phyloP scores from a whole-genome alignment of 129 eudicot species.

The Flaveria sonorensis region DNA sequence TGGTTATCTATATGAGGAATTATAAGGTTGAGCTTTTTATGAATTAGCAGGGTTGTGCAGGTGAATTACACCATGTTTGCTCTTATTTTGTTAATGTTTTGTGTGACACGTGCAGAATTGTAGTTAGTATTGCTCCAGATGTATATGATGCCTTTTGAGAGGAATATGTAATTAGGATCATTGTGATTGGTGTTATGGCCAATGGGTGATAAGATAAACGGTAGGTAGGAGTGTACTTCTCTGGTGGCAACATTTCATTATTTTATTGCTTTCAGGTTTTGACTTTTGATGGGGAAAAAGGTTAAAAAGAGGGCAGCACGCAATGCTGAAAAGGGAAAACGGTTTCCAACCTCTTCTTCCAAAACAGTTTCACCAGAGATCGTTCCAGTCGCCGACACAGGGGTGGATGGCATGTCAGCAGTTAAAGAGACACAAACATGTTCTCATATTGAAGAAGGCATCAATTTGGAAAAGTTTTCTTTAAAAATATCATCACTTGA shows the following conservation, averaged over 20 bases:
- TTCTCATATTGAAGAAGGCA: constrained; percentile 69
- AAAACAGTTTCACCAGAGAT: constrained; percentile 39
- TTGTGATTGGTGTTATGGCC: not conserved
- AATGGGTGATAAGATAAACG: constrained; percentile 10
- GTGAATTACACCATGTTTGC: not conserved
- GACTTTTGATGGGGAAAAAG: constrained; percentile 85
- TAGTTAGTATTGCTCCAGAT: not conserved
- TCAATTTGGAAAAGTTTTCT: constrained; percentile 58
- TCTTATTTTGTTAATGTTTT: not conserved
- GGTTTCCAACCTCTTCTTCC: constrained; percentile 40
- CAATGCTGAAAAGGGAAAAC: constrained; percentile 63
- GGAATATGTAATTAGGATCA: not conserved
- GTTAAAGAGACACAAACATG: constrained; percentile 56
- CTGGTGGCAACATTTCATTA: constrained; percentile 10
- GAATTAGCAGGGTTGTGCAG: not conserved
- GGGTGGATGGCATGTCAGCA: constrained; percentile 35
- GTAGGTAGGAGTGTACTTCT: not conserved
- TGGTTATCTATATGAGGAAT: not conserved
- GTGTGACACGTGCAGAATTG: not conserved
- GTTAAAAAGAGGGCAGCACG: constrained; percentile 64
- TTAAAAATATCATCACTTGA: constrained; percentile 45
- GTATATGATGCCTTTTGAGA: not conserved
- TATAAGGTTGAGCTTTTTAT: not conserved
- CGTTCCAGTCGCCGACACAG: constrained; percentile 22
- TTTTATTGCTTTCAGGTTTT: constrained; percentile 38